Base-by-base conservation (phyloP, 352 stramenopile genomes). In the Phytopythium montanum region DNA sequence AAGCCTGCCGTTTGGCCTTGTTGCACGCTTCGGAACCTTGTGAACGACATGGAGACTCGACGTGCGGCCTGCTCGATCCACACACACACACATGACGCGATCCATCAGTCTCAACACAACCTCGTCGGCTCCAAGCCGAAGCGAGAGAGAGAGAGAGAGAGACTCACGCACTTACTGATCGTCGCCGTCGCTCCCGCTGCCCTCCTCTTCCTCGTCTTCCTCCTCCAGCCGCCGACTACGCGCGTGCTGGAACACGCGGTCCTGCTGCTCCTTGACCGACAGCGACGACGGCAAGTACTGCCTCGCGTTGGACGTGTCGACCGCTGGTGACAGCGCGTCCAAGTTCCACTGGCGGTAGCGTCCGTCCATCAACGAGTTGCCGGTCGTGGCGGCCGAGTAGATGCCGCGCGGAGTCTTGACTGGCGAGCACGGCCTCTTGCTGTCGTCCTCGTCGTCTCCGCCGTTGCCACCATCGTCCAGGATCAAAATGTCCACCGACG, bases 301-400 rank as follows among this genome's bases (percentile, higher is more conserved):
- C 36, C 72, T 69, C 5, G 74, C 77, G 1, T 70, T 81, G 25
- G 69, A 65, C 5, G 75, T 70, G 54, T 86, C 72, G 19, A 90
- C 61, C 54, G 68, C 81, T 0, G 78, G 76, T 9, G 76, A 78
- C 13, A 90, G 71, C 1, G 74, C 64, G 34, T 87, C 73, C 50
- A 90, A 53, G 38, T 90, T 87, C 78, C 79, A 90, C 26, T 87
- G 79, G 8, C 69, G 62, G 33, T 62, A 50, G 5, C 51, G 64
- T 18, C 56, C 42, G 34, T 41, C 39, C 53, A 61, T 57, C 23
- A 16, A 12, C 0, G 44, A 51, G 44, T 3, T 51, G 31, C 49
- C 60, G n/a, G 54, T 53, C 2, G 73, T 66, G 2, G 72, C 75
- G 5, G 44, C 44, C 0, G 23, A 33, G 54, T 81, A 87, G 26